phyloP scores from a whole-genome alignment of 306 rosid genomes.

The Medicago ruthenica region DNA sequence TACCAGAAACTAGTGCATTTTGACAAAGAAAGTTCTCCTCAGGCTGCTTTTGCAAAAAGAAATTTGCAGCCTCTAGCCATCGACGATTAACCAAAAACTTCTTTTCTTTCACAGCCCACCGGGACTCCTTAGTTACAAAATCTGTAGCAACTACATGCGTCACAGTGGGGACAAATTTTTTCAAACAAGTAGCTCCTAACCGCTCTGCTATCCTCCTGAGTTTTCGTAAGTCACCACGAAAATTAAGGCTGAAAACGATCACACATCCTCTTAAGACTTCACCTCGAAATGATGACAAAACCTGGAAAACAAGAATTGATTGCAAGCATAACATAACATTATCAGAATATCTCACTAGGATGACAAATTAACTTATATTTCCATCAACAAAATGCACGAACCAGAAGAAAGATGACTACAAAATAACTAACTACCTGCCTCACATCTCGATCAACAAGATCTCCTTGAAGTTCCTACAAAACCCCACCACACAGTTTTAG shows the following conservation, averaged over 20 bases:
- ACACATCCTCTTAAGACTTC: conserved; percentile 68
- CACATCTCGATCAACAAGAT: conserved; percentile 70
- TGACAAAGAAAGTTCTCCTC: conserved; percentile 62
- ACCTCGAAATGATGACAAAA: conserved; percentile 54
- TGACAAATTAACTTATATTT: not conserved
- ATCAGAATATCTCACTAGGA: conserved; percentile 4
- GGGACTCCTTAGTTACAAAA: conserved; percentile 75
- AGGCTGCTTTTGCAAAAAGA: conserved; percentile 70
- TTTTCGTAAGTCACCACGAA: conserved; percentile 49
- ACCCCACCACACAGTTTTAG: conserved; percentile 45
- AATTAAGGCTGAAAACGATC: conserved; percentile 67
- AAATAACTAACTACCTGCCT: conserved; percentile 62
- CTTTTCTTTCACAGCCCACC: conserved; percentile 73
- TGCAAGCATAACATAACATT: not conserved
- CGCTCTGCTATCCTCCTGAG: conserved; percentile 83
- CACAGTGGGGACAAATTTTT: conserved; percentile 61
- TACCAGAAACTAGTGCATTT: not conserved
- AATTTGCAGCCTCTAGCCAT: conserved; percentile 85
- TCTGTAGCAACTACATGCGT: conserved; percentile 79
- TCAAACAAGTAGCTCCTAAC: conserved; percentile 78
- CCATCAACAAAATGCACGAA: not conserved
- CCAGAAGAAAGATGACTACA: not conserved
- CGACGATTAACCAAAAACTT: conserved; percentile 79
- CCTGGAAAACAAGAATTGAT: conserved; percentile 49
- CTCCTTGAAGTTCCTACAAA: conserved; percentile 62